Evolutionary conservation across 2,329 filamentous ascomycete species (phyloP), one percentile per base, ranked within the genome.

Genomic region (Penicillium sp.): DNA sequence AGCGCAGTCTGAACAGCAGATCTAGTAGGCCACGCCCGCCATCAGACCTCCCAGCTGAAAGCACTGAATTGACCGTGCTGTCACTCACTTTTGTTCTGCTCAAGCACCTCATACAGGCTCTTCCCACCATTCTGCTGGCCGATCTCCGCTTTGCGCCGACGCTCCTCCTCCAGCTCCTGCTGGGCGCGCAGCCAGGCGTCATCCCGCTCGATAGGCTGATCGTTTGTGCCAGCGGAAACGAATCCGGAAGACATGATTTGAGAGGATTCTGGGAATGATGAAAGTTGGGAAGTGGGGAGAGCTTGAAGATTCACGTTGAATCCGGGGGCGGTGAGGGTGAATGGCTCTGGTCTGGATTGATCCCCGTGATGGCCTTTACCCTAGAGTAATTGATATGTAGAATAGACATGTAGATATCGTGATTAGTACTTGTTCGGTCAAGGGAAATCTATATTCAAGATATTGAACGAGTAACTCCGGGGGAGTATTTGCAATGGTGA

Each of bases 51-150:
- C n/a, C n/a, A n/a, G n/a, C n/a, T n/a, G n/a, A n/a, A n/a, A n/a
- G n/a, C n/a, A n/a, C n/a, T n/a, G n/a, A 33, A n/a, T 21, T 40
- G 19, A n/a, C 1, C n/a, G 14, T n/a, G 2, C 21, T 28, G n/a
- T 26, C 40, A 70, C 74, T 72, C 68, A 80, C 78, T 78, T 70
- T 81, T 81, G 60, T 81, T 81, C 56, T 73, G 71, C 59, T 81
- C 72, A 18, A 81, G 60, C 34, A 80, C 73, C 40, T 81, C 78
- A 53, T 73, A 81, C 9, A 81, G 69, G 59, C 77, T 79, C 64
- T 79, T 80, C 19, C 78, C 78, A 1, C 68, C 75, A 51, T 78
- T 71, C 60, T 88, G 81, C 66, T 87, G 77, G 0, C 83, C 75
- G 50, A 76, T 63, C 31, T 78, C 75, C 10, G 75, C 73, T 61